Conservation (phyloP, 2,329 filamentous ascomycete genomes). For the Penicillium sp. region DNA sequence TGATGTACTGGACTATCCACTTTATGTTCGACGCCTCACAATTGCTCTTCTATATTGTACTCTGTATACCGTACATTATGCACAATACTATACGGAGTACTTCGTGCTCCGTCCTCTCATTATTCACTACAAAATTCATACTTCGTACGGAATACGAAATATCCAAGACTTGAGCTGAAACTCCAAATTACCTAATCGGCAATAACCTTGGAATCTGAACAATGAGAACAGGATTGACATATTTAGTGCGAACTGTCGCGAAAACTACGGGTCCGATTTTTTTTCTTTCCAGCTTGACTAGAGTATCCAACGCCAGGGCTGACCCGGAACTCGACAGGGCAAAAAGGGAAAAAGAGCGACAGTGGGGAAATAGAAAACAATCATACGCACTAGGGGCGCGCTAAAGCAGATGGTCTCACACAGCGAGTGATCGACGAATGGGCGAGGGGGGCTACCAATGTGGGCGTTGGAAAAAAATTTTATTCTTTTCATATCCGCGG, state of each 20-base stretch:
- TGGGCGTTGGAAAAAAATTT: conserved; percentile 19
- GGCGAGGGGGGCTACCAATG: conserved; percentile 5
- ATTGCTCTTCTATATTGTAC: background rate
- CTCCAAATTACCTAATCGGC: too few relatives aligned
- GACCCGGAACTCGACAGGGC: conserved; percentile 3
- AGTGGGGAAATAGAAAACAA: conserved; percentile 22
- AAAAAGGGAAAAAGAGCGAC: conserved; percentile 5
- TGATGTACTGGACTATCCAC: background rate
- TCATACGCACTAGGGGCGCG: conserved; percentile 25
- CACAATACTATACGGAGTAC: too few relatives aligned
- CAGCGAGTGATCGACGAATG: conserved; percentile 25
- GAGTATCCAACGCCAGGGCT: conserved; percentile 12
- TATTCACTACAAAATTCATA: too few relatives aligned
- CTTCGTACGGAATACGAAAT: too few relatives aligned
- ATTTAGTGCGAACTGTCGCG: background rate
- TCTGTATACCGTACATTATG: background rate
- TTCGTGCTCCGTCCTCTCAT: too few relatives aligned
- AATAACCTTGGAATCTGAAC: background rate
- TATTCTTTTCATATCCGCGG: background rate
- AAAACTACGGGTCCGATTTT: background rate
- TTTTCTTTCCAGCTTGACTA: background rate
- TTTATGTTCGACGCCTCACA: background rate
- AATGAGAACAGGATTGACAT: background rate
- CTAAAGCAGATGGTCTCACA: conserved; percentile 27
- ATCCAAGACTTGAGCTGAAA: too few relatives aligned